phyloP scores from a whole-genome alignment of 2,329 filamentous ascomycete genomes.

The Pseudocercospora eumusae region DNA sequence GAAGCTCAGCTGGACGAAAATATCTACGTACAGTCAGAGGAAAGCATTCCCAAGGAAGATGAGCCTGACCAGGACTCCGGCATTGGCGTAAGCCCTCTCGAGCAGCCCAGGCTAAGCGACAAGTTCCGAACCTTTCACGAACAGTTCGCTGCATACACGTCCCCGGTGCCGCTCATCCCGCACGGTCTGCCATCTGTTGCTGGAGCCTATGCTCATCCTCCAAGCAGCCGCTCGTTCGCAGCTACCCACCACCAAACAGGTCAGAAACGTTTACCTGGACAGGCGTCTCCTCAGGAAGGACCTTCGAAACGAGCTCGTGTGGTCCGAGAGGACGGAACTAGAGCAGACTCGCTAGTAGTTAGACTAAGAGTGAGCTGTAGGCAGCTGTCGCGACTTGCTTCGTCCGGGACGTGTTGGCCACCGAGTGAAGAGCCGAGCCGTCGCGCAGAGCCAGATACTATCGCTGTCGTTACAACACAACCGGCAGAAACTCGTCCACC shows the following conservation, averaged over 20 bases:
- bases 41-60: constrained; percentile 1
- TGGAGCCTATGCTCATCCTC: constrained; percentile 11
- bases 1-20: background rate
- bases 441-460: background rate
- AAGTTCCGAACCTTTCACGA: constrained; percentile 17
- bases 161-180: constrained; percentile 14
- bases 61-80: constrained; percentile 7
- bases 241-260: background rate
- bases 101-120: constrained; percentile 7
- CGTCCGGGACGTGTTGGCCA: background rate
- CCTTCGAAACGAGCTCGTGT: constrained; percentile 16
- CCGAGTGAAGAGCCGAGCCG: background rate
- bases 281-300: background rate
- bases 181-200: constrained; percentile 11
- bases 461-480: background rate
- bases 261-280: constrained; percentile 2
- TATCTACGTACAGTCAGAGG: background rate
- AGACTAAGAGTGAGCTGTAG: constrained; percentile 10
- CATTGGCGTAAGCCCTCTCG: constrained; percentile 5
- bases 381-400: background rate
- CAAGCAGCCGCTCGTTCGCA: background rate
- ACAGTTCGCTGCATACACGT: constrained; percentile 21
- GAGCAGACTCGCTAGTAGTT: constrained; percentile 18
- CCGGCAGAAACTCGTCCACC: background rate
- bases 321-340: constrained; percentile 13